phyloP scores from a whole-genome alignment of 106 monocot species.

The Dactylorhiza incarnata region DNA sequence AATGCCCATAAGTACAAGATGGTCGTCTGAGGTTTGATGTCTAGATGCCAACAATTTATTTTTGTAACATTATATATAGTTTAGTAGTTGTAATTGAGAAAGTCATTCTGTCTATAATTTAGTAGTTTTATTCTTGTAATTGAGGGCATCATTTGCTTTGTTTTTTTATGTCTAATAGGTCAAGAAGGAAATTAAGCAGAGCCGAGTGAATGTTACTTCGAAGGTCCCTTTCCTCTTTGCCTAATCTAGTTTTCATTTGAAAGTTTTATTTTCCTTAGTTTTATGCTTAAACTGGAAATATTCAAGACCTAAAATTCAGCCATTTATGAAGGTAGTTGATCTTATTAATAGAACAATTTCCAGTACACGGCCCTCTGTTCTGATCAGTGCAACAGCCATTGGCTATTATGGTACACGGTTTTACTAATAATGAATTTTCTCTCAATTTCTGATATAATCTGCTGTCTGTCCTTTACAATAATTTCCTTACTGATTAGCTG shows the following conservation, averaged over 20 bases:
- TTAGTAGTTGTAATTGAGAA: not conserved
- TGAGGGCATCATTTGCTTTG: not conserved
- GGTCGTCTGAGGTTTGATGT: constrained; percentile 69
- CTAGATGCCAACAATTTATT: not conserved
- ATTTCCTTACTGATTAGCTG: not conserved
- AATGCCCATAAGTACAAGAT: constrained; percentile 79
- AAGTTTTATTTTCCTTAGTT: not conserved
- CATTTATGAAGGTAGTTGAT: constrained; percentile 54
- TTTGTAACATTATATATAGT: not conserved
- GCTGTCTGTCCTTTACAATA: not conserved
- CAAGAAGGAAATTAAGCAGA: constrained; percentile 84
- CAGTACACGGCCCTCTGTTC: constrained; percentile 60
- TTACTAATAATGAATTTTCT: not conserved
- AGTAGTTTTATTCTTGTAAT: too few species aligned
- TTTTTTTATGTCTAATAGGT: constrained; percentile 39
- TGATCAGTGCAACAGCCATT: constrained; percentile 89
- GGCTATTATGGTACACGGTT: constrained; percentile 73
- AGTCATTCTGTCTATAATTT: not conserved
- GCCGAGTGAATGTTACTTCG: constrained; percentile 52
- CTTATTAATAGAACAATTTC: constrained; percentile 39
- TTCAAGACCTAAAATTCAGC: not conserved
- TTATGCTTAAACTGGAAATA: not conserved
- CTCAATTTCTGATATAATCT: not conserved
- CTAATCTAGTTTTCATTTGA: not conserved
- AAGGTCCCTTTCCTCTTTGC: constrained; percentile 28